These are phyloP conservation scores for Fusarium lateritium DNA, from an alignment of 2,329 filamentous ascomycete genomes.

Conservation along the genomic window DNA sequence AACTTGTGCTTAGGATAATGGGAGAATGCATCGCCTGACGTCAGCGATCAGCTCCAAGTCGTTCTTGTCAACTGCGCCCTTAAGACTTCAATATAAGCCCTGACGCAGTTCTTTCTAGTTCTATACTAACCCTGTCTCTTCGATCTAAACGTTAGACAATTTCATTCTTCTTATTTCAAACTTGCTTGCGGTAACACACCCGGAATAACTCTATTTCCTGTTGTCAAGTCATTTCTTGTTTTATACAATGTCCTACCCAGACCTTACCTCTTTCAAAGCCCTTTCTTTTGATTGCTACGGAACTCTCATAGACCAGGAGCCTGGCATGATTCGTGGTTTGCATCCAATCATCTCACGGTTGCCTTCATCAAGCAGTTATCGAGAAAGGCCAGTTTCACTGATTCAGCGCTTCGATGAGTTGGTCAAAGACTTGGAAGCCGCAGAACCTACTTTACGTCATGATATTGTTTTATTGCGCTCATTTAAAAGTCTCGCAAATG, in stretches of 20 bases:
- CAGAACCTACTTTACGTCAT: slow-evolving; percentile 13
- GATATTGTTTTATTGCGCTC: slow-evolving; percentile 4
- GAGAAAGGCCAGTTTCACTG: neutral
- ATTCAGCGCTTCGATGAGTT: slow-evolving; percentile 1
- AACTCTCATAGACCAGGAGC: slow-evolving; percentile 22
- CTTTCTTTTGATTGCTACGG: slow-evolving; percentile 25
- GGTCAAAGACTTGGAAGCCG: neutral
- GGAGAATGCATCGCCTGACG: slow-evolving; percentile 1
- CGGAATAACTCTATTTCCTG: too few species aligned
- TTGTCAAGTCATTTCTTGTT: neutral
- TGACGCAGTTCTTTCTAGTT: rapidly evolving
- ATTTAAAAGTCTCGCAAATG: slow-evolving; percentile 6
- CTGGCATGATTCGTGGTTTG: slow-evolving; percentile 13
- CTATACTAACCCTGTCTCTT: neutral
- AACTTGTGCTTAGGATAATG: too few species aligned
- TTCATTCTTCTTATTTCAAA: too few species aligned
- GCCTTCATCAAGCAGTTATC: neutral
- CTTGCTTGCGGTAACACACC: too few species aligned
- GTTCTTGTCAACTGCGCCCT: slow-evolving; percentile 24
- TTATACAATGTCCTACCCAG: neutral
- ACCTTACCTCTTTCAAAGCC: slow-evolving; percentile 14
- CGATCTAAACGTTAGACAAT: rapidly evolving
- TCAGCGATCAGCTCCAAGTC: neutral
- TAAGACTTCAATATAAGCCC: neutral
- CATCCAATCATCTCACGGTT: slow-evolving; percentile 9